Conservation (phyloP, 202 grass and related monocot genomes). For the Bolboschoenoplectus hybrid region DNA sequence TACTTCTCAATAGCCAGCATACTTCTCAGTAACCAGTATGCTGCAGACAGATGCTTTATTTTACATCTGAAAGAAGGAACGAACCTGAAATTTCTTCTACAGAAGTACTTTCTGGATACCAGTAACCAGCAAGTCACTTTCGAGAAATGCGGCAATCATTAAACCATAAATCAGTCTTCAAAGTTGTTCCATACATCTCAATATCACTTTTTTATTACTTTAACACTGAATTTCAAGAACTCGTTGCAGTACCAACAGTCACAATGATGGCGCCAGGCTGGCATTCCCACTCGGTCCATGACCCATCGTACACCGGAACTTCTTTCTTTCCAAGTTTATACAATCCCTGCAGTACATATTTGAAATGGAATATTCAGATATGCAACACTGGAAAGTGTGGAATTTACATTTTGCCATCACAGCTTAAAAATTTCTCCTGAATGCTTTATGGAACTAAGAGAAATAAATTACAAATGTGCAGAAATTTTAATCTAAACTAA, state of each 20-base stretch:
- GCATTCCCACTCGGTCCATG: conserved; percentile 88
- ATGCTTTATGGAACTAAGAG: background rate
- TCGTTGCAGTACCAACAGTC: conserved; percentile 33
- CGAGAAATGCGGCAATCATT: background rate
- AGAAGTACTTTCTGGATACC: background rate
- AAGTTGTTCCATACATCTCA: background rate
- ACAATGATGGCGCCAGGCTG: conserved; percentile 53
- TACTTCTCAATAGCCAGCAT: background rate
- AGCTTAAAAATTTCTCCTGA: background rate
- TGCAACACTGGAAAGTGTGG: background rate
- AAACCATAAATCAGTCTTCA: background rate
- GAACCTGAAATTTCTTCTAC: background rate
- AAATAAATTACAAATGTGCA: conserved; percentile 3
- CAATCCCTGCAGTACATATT: conserved; percentile 57
- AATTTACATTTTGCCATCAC: background rate
- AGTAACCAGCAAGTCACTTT: background rate
- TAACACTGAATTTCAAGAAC: conserved; percentile 42
- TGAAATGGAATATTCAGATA: conserved; percentile 1
- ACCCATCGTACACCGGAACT: conserved; percentile 84
- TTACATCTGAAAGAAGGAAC: background rate
- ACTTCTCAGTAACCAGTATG: background rate
- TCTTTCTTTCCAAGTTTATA: conserved; percentile 66
- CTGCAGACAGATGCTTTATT: background rate
- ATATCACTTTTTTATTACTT: background rate
- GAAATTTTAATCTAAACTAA: background rate